Base-by-base conservation (phyloP, 441 rosid species). In the Pelargonium cotyledonis region DNA sequence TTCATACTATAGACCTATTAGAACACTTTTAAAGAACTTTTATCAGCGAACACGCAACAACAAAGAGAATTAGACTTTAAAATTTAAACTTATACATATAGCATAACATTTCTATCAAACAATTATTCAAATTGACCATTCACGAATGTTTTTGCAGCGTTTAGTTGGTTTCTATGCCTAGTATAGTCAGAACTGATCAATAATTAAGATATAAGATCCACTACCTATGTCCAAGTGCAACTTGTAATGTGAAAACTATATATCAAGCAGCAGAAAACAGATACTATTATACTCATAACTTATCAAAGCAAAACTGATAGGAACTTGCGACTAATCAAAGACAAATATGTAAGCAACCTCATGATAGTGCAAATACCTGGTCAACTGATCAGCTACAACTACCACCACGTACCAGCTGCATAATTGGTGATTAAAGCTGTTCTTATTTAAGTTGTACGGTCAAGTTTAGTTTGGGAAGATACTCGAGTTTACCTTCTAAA, bases 241-340 rank as follows among this genome's bases (percentile, higher is more conserved):
- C 19, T 55, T 55, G 23, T 55, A 55, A 55, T 55, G 23, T 16
- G 61, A 16, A 55, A 55, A 19, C 23, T 55, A 55, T 38, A 38
- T 38, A 6, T 55, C 61, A 55, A 55, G 61, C 19, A 55, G 61
- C 61, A 55, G 21, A 55, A 55, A 55, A 16, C 61, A 55, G 61
- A 55, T 18, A 55, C 16, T 55, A 15, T 6, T 55, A 55, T 55
- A 16, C 21, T 55, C 23, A 16, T 55, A 21, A 18, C 61, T 55
- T 55, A 55, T 55, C 61, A 55, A 21, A 8, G 21, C 26, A 55
- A 55, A 15, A 55, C 61, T 55, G 10, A 55, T 55, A 55, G 61
- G 58, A n/a, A 51, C 58, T 5, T 51, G 58, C 8, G 58, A 55
- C 61, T 55, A 55, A 55, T 55, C 23, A 16, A 15, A 55, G 23